Conservation (phyloP, 164 flowering plant genomes). For the Umbilicus rupestris region DNA sequence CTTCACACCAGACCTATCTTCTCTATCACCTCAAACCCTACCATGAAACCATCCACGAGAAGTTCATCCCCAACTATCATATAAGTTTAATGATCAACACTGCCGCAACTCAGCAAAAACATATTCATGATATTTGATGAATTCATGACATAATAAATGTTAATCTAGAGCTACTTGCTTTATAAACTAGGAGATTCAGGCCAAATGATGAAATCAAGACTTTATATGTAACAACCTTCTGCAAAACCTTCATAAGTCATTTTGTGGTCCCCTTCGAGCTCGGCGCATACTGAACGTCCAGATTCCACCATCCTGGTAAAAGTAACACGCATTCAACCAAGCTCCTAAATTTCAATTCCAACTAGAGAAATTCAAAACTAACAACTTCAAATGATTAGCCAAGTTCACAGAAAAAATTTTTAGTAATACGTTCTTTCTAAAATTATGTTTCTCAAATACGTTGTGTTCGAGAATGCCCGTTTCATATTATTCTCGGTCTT, state of each 20-base stretch:
- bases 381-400: neutral
- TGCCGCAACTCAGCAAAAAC: neutral
- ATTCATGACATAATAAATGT: neutral
- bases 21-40: conserved; percentile 93
- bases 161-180: neutral
- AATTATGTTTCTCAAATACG: conserved; percentile 28
- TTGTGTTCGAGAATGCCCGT: no score
- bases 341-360: neutral
- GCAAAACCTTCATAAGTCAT: conserved; percentile 97
- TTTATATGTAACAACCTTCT: conserved; percentile 47
- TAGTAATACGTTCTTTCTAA: no score
- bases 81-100: conserved; percentile 31
- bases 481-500: no score
- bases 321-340: neutral
- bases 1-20: conserved; percentile 94
- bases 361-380: neutral
- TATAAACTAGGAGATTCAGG: neutral
- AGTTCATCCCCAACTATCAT: conserved; percentile 91
- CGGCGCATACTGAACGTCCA: conserved; percentile 80
- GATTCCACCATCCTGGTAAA: conserved; percentile 81
- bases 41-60: conserved; percentile 98
- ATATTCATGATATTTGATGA: neutral
- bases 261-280: conserved; percentile 68
- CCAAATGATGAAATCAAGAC: neutral
- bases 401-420: no score